A percentile compares a stretch with the other conserved stretches of the same genome.
These are phyloP conservation scores for Microcera coccophila DNA, from an alignment of 2,329 filamentous ascomycete genomes.

Conservation along the genomic window DNA sequence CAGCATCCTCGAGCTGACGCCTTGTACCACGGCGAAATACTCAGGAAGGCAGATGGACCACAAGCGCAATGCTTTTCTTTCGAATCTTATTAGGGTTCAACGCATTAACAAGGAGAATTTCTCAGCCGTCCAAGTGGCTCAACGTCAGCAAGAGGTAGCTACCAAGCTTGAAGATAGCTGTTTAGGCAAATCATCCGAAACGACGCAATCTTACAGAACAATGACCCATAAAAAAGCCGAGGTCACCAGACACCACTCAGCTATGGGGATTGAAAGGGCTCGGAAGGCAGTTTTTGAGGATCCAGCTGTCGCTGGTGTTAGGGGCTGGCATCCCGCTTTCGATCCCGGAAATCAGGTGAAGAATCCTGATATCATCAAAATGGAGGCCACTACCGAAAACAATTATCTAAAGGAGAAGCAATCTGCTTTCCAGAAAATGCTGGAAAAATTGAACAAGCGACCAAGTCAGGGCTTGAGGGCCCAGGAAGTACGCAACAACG, in stretches of 20 bases:
- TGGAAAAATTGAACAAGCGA: constrained; percentile 24
- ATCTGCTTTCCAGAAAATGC: constrained; percentile 25
- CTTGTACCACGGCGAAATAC: constrained; percentile 3
- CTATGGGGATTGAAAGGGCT: constrained; percentile 1
- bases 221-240: too few relatives aligned
- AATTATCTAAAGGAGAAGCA: constrained; percentile 10
- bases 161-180: too few relatives aligned
- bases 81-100: constrained; percentile 14
- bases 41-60: neutral
- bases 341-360: neutral
- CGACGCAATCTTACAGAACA: too few relatives aligned
- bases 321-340: constrained; percentile 1
- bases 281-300: constrained; percentile 16
- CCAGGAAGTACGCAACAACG: too few relatives aligned
- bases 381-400: neutral
- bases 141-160: too few relatives aligned
- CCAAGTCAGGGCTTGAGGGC: constrained; percentile 1
- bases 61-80: neutral
- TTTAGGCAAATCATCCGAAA: too few relatives aligned
- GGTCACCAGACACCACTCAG: too few relatives aligned
- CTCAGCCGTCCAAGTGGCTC: too few relatives aligned
- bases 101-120: neutral
- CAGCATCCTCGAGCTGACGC: constrained; percentile 17
- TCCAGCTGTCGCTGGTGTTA: constrained; percentile 14
- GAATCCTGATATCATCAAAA: neutral